Evolutionary conservation across 306 rosid genomes (phyloP).

Genomic region (Vigna trinervia): DNA sequence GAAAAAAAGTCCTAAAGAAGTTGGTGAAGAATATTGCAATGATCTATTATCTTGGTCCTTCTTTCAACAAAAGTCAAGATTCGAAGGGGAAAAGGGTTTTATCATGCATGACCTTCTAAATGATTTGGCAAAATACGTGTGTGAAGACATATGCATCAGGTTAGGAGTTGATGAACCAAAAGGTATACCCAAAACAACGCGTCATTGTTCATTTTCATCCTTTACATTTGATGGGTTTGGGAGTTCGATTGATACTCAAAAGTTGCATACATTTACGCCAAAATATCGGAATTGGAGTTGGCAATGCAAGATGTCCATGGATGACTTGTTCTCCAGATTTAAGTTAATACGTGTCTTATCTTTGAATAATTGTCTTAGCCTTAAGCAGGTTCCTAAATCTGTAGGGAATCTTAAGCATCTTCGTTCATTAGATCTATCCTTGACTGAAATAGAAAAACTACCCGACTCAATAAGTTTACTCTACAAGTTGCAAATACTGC

Average conservation of each 20-base stretch:
- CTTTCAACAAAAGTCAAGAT: not conserved
- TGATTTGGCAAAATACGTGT: not conserved
- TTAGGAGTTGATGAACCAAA: not conserved
- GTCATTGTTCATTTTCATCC: not conserved
- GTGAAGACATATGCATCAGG: not conserved
- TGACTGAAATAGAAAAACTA: fast-evolving
- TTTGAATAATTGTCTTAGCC: no score
- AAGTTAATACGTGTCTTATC: no score
- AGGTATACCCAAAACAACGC: not conserved
- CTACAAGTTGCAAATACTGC: no score
- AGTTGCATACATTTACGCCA: no score
- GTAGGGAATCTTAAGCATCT: no score
- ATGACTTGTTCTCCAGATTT: no score
- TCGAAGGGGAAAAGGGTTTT: fast-evolving
- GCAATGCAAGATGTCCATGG: no score
- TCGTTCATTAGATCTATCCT: no score
- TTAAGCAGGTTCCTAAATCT: no score
- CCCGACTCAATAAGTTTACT: no score
- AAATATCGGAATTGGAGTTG: fast-evolving
- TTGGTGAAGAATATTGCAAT: not conserved
- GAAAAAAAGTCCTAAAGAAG: not conserved
- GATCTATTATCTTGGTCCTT: not conserved
- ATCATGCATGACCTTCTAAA: not conserved
- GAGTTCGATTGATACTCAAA: no score
- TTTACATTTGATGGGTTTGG: no score